Evolutionary conservation across 768 basidiomycete species (phyloP).

Genomic region (Suillus placidus): DNA sequence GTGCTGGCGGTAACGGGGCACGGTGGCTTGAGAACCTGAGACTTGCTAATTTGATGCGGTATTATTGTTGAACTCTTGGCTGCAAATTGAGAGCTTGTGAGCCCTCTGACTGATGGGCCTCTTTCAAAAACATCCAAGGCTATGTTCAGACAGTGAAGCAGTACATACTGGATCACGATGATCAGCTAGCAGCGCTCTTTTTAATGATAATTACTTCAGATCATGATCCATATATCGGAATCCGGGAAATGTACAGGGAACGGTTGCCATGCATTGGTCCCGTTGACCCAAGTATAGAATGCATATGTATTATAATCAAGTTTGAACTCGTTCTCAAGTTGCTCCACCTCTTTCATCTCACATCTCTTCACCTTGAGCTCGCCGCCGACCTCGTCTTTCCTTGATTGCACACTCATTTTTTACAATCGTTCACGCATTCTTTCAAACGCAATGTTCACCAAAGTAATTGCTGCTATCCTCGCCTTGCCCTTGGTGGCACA

Average conservation of each 20-base stretch:
- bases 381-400: slow-evolving; percentile 11
- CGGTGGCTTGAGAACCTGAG: neutral
- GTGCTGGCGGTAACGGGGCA: neutral
- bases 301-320: neutral
- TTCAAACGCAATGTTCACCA: slow-evolving; percentile 39
- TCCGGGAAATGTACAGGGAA: slow-evolving; percentile 1
- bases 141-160: neutral
- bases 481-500: slow-evolving; percentile 50
- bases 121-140: neutral
- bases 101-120: neutral
- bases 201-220: neutral
- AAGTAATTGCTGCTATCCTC: slow-evolving; percentile 42
- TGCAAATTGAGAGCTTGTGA: neutral
- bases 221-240: neutral
- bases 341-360: neutral
- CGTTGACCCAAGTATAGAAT: slow-evolving; percentile 1
- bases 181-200: neutral
- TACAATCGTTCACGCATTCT: slow-evolving; percentile 18
- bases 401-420: slow-evolving; percentile 23
- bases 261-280: slow-evolving; percentile 6
- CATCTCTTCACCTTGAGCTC: slow-evolving; percentile 5
- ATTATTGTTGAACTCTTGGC: neutral
- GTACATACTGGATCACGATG: neutral
- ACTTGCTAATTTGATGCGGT: neutral
- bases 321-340: neutral